Base-by-base conservation (phyloP, 2,329 filamentous ascomycete species). In the Amauroascus niger region DNA sequence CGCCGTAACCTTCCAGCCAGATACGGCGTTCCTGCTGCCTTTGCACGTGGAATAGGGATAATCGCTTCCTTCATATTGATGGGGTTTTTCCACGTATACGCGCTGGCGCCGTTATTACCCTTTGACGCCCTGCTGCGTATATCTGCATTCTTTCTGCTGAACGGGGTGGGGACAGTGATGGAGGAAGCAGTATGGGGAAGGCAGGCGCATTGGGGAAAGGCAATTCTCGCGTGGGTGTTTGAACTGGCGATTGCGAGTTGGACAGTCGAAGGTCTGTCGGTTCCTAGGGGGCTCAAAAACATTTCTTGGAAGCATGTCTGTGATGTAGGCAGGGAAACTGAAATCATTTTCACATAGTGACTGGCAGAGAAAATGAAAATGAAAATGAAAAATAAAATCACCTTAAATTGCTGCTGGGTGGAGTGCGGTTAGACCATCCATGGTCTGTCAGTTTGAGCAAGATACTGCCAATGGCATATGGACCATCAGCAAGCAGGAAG, bases 41-140 rank as follows among this genome's bases (percentile, higher is more conserved):
- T 69, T 7, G 67, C 70, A 2, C 61, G 68, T 6, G 62, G 64
- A 0, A 44, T 65, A 3, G 71, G 71, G 1, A 63, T 72, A 1
- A 45, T 73, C 0, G 67, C 65, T 1, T 67, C 67, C 0, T 73
- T 73, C 51, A 57, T 52, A 16, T 56, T 73, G 11, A 73, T 73
- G 71, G 68, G 65, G 0, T 44, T 63, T 7, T 73, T 73, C 55
- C 71, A 73, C 49, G 62, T 70, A 6, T 71, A 70, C 57, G 65
- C 63, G 1, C 55, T 72, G 9, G 58, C 61, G 18, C 70, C 70
- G 3, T 63, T 72, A 24, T 52, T 73, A 0, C 59, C 60, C 0
- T 40, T 52, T 6, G 61, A 66, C 53, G 68, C 63, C 1, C 56
- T 69, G 13, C 54, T 57, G 28, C 60, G 69, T 16, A 66, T 73